Evolutionary conservation across 257 asterid species (phyloP), one percentile per base, ranked within the genome.

Genomic region (Phtheirospermum japonicum): DNA sequence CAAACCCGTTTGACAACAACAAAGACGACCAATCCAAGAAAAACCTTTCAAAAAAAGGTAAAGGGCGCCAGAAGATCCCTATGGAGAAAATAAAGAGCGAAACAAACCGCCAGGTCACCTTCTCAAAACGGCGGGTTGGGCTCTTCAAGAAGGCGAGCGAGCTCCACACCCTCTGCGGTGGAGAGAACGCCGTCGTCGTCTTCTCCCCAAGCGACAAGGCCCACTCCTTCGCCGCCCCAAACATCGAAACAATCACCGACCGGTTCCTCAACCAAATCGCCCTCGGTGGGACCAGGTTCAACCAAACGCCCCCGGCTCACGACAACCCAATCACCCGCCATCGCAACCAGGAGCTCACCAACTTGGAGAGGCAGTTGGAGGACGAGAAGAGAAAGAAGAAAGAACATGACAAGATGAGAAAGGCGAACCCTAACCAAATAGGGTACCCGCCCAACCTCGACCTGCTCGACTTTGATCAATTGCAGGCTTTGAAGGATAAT

Each of bases 131-230:
- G 4, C 78, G 80, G 0, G 57, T 65, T 0, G 85, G 85, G 2
- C 74, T 80, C 1, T 80, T 80, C 70, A 80, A 76, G 40, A 76
- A 80, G 43, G 83, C 85, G 0, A 77, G 82, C 7, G 85, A 80
- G 37, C 74, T 80, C 2, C 71, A 77, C 64, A 74, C 79, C 0
- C 49, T 80, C 0, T 77, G 79, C n/a, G 81, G 81, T 2, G 79
- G 50, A 0, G 75, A 80, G 19, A 50, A 71, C 1, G 73, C 65
- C 14, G 20, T 77, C 18, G 64, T 80, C 2, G 79, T 80, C 4
- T 75, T 69, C 4, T 77, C 83, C 0, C 76, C 75, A 0, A 76
- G 79, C 0, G 34, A 70, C 2, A 75, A 74, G 31, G 69, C 75
- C 0, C 73, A 61, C 63, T 63, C 82, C 0, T 80, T 74, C 19